A percentile compares a stretch with the other conserved stretches of the same genome.
Conservation (phyloP, 176 grass and related monocot genomes). For the Juncus effusus region DNA sequence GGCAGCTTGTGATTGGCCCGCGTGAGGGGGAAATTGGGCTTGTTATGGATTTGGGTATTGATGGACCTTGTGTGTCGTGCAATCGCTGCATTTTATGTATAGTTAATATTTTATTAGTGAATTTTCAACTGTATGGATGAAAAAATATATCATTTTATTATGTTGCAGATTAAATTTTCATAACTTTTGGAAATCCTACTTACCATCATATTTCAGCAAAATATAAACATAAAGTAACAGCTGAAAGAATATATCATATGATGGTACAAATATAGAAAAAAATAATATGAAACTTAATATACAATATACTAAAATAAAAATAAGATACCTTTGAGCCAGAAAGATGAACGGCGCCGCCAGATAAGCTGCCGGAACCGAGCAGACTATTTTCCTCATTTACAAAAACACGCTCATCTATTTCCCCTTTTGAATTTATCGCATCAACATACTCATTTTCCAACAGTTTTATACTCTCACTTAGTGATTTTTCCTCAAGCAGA, state of each 20-base stretch:
- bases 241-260: too few species aligned
- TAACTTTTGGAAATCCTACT: too few species aligned
- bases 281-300: too few species aligned
- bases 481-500: constrained; percentile 57
- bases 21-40: constrained; percentile 80
- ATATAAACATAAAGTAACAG: too few species aligned
- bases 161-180: too few species aligned
- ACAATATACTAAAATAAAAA: background rate
- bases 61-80: constrained; percentile 65
- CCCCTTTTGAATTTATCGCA: constrained; percentile 66
- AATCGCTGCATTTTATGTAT: constrained; percentile 58
- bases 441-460: constrained; percentile 86
- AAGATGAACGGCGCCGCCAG: constrained; percentile 75
- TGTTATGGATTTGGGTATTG: constrained; percentile 76
- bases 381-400: constrained; percentile 83
- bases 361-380: constrained; percentile 86
- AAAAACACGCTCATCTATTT: constrained; percentile 91
- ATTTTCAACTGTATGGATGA: too few species aligned
- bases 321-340: constrained; percentile 67
- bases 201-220: too few species aligned
- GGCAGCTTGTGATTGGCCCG: constrained; percentile 42
- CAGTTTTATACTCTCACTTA: constrained; percentile 59
- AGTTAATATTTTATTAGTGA: background rate
- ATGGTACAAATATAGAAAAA: too few species aligned
- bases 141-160: too few species aligned